Conservation (phyloP, 371 early-diverging fungal species). For the Actinomortierella ambigua region DNA sequence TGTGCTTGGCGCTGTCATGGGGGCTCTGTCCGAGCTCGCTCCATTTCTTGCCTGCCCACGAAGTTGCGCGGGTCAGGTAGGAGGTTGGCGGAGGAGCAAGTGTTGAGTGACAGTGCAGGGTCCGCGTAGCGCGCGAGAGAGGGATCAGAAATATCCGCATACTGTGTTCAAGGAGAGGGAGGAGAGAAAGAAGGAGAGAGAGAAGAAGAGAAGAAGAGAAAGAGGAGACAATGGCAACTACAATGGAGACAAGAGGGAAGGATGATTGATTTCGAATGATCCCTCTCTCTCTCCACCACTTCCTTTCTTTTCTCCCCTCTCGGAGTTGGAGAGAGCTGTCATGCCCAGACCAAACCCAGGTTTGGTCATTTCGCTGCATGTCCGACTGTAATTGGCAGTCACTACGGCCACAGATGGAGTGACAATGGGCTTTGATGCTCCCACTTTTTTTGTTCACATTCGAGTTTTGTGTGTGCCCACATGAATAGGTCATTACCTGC, state of each 20-base stretch:
- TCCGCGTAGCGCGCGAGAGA: conserved; percentile 47
- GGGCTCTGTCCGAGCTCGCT: conserved; percentile 55
- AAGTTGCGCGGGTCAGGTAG: conserved; percentile 56
- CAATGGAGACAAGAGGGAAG: not conserved
- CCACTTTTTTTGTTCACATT: too few relatives aligned
- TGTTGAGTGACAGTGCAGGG: conserved; percentile 55
- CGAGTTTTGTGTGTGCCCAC: too few relatives aligned
- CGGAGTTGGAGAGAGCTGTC: too few relatives aligned
- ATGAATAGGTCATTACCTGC: too few relatives aligned
- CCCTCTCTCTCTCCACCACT: not conserved
- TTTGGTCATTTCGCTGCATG: too few relatives aligned
- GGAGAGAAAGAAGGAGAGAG: not conserved
- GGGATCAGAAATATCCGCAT: conserved; percentile 57
- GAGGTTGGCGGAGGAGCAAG: conserved; percentile 49
- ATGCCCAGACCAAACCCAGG: too few relatives aligned
- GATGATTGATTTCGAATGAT: not conserved
- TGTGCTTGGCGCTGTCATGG: conserved; percentile 60
- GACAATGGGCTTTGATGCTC: too few relatives aligned
- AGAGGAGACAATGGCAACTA: not conserved
- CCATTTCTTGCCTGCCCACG: conserved; percentile 70
- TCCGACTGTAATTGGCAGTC: too few relatives aligned
- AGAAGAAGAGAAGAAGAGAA: conserved; percentile 2
- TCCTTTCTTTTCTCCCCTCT: not conserved
- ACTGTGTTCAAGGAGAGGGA: not conserved
- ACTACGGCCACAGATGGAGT: too few relatives aligned